These are phyloP conservation scores for Phytophthora sp. DNA, from an alignment of 352 stramenopile species.

Conservation along the genomic window DNA sequence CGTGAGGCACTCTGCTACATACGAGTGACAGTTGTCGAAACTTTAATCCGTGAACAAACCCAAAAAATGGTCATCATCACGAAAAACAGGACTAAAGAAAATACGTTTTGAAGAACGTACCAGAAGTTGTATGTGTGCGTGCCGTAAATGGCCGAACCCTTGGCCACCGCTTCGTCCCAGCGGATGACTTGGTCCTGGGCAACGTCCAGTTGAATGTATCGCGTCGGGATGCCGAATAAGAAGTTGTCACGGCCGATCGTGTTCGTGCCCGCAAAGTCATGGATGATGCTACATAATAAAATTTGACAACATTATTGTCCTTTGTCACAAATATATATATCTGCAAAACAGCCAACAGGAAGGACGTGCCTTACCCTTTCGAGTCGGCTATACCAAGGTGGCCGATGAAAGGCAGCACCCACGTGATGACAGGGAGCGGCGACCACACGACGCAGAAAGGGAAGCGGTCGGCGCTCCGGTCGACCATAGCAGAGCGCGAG, in stretches of 20 bases:
- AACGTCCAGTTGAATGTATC: constrained; percentile 82
- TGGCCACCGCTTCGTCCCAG: constrained; percentile 90
- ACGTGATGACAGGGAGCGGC: constrained; percentile 87
- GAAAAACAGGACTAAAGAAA: neutral
- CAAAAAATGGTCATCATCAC: neutral
- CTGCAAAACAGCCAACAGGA: neutral
- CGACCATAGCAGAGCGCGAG: constrained; percentile 16
- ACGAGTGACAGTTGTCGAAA: constrained; percentile 97
- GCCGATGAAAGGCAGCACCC: constrained; percentile 94
- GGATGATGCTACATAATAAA: constrained; percentile 83
- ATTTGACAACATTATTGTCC: constrained; percentile 1
- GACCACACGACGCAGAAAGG: constrained; percentile 93
- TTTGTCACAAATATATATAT: constrained; percentile 16
- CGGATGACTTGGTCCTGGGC: constrained; percentile 46
- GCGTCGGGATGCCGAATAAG: constrained; percentile 84
- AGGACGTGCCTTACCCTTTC: constrained; percentile 41
- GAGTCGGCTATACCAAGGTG: constrained; percentile 94
- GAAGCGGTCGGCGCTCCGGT: constrained; percentile 53
- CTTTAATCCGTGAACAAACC: constrained; percentile 18
- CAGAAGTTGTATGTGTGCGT: constrained; percentile 95
- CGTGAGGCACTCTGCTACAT: constrained; percentile 85
- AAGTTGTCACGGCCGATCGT: constrained; percentile 88
- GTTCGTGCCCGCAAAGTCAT: constrained; percentile 95
- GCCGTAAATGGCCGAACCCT: constrained; percentile 90
- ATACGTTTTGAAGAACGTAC: constrained; percentile 25